Conservation (phyloP, 2,329 filamentous ascomycete species). For the Aspergillus flavus region DNA sequence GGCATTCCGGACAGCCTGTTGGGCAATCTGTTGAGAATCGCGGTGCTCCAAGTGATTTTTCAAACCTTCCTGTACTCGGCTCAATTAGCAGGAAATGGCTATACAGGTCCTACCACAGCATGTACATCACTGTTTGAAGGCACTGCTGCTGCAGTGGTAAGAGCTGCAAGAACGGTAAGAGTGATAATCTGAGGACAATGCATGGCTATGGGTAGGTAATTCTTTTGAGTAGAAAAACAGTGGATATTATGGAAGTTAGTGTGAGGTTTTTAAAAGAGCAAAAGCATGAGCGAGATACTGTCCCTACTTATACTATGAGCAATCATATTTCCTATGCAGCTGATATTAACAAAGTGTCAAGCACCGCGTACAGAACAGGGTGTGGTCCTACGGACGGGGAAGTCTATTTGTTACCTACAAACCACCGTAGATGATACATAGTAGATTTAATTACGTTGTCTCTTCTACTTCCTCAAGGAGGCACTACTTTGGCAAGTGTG, state of each 20-base stretch:
- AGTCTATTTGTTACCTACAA: too few species aligned
- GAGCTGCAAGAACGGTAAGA: not conserved
- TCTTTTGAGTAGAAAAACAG: not conserved
- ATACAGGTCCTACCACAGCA: not conserved
- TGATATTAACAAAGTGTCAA: too few species aligned
- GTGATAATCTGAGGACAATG: not conserved
- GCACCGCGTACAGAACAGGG: too few species aligned
- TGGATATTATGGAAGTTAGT: not conserved
- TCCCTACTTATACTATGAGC: too few species aligned
- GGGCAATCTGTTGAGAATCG: not conserved
- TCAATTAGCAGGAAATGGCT: not conserved
- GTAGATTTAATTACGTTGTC: fast-evolving
- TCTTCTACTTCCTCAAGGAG: too few species aligned
- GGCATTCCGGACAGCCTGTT: not conserved
- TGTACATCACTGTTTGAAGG: not conserved
- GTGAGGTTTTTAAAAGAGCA: not conserved
- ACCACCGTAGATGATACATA: too few species aligned
- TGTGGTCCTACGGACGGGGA: too few species aligned
- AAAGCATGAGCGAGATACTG: too few species aligned
- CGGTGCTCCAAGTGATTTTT: not conserved
- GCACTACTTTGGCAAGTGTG: too few species aligned
- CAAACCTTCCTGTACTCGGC: not conserved
- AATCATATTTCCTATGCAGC: too few species aligned
- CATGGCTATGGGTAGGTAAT: not conserved
- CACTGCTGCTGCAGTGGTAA: not conserved